Percentiles rank a stretch among this genome's conserved stretches.
Evolutionary conservation across 73 alveolate species (phyloP).

Genomic region (Paramecium biaurelia): DNA sequence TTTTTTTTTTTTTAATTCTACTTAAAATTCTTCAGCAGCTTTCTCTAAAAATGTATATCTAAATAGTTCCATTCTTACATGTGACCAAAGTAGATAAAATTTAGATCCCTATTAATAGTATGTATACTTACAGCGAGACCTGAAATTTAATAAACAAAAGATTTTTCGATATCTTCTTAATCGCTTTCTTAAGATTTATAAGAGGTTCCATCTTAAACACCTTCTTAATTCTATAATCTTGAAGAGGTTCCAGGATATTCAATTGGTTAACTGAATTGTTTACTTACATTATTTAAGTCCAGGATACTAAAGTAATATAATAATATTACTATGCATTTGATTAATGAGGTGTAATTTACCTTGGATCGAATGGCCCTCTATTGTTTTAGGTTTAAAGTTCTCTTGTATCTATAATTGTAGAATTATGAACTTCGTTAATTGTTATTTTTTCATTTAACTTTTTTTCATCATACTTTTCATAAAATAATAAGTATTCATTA

Average conservation of each 20-base stretch:
- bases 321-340: too few species aligned
- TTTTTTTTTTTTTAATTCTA: not conserved
- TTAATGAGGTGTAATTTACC: too few species aligned
- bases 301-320: too few species aligned
- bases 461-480: not conserved
- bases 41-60: not conserved
- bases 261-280: too few species aligned
- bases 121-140: not conserved
- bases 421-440: not conserved
- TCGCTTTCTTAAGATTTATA: not conserved
- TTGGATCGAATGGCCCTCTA: too few species aligned
- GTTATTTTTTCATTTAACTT: not conserved
- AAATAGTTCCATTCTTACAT: not conserved
- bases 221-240: too few species aligned
- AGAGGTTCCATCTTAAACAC: too few species aligned
- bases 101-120: not conserved
- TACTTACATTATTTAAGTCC: too few species aligned
- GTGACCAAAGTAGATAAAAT: not conserved
- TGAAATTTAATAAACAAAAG: not conserved
- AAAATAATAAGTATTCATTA: not conserved
- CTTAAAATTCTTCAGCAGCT: not conserved
- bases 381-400: not conserved
- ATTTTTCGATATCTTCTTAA: not conserved
- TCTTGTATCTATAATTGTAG: not conserved
- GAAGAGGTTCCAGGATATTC: too few species aligned